Percentiles rank a stretch among this genome's conserved stretches.
Evolutionary conservation across 139 green algal species (phyloP).

Genomic region (Coccomyxa sp.): DNA sequence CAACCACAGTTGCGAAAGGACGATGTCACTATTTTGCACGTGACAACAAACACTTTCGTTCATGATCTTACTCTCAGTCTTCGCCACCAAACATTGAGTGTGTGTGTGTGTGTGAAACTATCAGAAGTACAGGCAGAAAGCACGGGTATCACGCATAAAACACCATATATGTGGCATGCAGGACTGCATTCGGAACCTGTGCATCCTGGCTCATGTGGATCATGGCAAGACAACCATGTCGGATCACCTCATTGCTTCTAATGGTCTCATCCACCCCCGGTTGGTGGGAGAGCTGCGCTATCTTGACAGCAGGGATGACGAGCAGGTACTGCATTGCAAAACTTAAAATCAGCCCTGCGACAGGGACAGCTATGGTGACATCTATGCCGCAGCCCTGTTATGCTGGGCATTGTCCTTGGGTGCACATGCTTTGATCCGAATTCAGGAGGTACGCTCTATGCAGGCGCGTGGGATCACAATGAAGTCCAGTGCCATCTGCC

Average conservation of each 20-base stretch:
- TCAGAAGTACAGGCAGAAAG: not conserved
- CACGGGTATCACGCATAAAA: not conserved
- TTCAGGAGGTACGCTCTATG: not conserved
- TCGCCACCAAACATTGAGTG: not conserved
- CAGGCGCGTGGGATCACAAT: conserved; percentile 96
- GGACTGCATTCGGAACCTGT: conserved; percentile 91
- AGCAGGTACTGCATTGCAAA: conserved; percentile 45
- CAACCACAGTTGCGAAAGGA: not conserved
- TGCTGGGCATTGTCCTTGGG: too few relatives aligned
- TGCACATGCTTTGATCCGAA: too few relatives aligned
- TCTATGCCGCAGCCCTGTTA: not conserved
- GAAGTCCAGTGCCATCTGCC: conserved; percentile 92
- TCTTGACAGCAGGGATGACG: conserved; percentile 93
- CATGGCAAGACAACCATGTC: conserved; percentile 98
- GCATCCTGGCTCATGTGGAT: conserved; percentile 98
- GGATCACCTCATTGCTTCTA: conserved; percentile 93
- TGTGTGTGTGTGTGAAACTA: not conserved
- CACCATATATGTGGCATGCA: conserved; percentile 24
- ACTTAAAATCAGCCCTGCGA: not conserved
- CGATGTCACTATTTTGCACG: not conserved
- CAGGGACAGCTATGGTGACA: not conserved
- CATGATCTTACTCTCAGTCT: too few relatives aligned
- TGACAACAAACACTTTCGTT: not conserved
- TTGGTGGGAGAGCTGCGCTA: conserved; percentile 80
- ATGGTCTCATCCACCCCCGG: conserved; percentile 95